Evolutionary conservation across 83 land plant species (phyloP), one percentile per base, ranked within the genome.

Genomic region (Diphasiastrum complanatum): DNA sequence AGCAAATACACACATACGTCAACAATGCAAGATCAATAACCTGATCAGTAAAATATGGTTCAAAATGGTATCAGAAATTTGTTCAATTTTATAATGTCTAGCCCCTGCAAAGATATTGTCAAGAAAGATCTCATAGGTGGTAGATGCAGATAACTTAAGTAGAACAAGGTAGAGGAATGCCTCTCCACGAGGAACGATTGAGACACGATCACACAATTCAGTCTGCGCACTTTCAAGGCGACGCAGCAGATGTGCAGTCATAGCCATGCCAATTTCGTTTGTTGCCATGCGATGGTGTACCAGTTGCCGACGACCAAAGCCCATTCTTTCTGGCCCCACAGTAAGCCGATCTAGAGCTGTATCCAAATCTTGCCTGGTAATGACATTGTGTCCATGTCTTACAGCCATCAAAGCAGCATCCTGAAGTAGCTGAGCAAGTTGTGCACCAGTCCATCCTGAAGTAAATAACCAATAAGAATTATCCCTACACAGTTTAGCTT

Each of bases 401-500:
- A 84, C 81, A 2, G 95, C 95, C 43, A 92, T 78, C 75, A 87
- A 66, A 51, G 97, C 97, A 57, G 96, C 79, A 55, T 92, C 95
- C 45, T 92, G 91, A 45, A 92, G 47, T 36, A 87, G 72, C 54
- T 87, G 97, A 32, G 95, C 95, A 68, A 92, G 78, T 73, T 75
- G 71, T 64, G 95, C 97, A 40, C 97, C 97, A 0, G 88, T 53
- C 97, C 97, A 92, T 46, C 95, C 96, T 89, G 75, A n/a, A n/a
- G n/a, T n/a, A n/a, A n/a, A 5, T 18, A 6, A 48, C n/a, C n/a
- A n/a, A n/a, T n/a, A n/a, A n/a, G n/a, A n/a, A n/a, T n/a, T n/a
- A n/a, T n/a, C n/a, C n/a, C n/a, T n/a, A n/a, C n/a, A n/a, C n/a
- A n/a, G n/a, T n/a, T n/a, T n/a, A n/a, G n/a, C n/a, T n/a, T n/a